Percentiles rank a stretch among this genome's conserved stretches.
Evolutionary conservation across 129 eudicot species (phyloP).

Genomic region (Artemisia argyi): DNA sequence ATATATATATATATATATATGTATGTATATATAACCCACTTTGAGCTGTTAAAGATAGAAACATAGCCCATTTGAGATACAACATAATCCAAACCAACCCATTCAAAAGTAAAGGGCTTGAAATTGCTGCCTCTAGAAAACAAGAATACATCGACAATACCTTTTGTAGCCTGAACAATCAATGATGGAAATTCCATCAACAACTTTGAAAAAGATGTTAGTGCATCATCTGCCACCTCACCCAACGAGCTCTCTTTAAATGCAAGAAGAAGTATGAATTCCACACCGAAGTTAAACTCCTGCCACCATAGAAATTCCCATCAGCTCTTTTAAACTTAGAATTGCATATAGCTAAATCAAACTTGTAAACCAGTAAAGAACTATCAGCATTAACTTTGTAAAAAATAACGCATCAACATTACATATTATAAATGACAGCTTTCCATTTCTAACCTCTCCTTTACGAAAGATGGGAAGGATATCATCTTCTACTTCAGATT

Average conservation of each 20-base stretch:
- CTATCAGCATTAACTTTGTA: not conserved
- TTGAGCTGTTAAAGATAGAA: no score
- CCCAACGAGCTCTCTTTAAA: constrained; percentile 50
- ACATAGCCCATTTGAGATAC: no score
- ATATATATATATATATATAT: no score
- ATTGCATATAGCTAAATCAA: not conserved
- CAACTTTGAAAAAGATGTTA: constrained; percentile 58
- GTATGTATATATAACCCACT: no score
- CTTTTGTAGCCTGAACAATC: constrained; percentile 83
- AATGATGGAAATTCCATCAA: constrained; percentile 61
- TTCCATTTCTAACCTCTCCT: constrained; percentile 73
- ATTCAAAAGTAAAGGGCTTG: no score
- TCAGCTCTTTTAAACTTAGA: not conserved
- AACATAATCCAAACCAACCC: no score
- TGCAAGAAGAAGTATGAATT: constrained; percentile 58
- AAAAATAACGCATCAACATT: not conserved
- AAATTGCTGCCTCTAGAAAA: not conserved
- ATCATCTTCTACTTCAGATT: constrained; percentile 87
- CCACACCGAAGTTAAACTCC: constrained; percentile 95
- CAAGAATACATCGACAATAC: constrained; percentile 31
- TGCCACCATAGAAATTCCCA: constrained; percentile 24
- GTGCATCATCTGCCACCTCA: constrained; percentile 73
- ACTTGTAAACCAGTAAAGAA: constrained; percentile 9
- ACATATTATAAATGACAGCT: constrained; percentile 2
- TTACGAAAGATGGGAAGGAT: constrained; percentile 79